These are phyloP conservation scores for Urtica urens DNA, from an alignment of 306 rosid species.

Conservation along the genomic window DNA sequence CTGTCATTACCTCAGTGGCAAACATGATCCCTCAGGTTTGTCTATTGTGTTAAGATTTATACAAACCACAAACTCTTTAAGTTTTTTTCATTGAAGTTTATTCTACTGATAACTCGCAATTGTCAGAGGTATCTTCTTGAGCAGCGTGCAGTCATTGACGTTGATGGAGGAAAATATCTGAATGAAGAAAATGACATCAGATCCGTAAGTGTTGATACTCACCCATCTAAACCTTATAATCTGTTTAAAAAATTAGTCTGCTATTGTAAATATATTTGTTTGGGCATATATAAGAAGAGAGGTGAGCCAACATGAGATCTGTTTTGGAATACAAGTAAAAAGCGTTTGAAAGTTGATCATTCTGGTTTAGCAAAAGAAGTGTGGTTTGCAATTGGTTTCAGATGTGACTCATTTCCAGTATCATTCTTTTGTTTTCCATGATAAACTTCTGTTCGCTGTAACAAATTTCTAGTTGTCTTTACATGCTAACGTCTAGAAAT, in stretches of 20 bases:
- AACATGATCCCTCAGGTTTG: slow-evolving; percentile 94
- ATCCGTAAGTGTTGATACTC: slow-evolving; percentile 57
- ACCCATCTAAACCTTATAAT: background rate
- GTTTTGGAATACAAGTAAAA: too few relatives aligned
- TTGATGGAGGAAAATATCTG: slow-evolving; percentile 72
- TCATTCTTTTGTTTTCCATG: too few relatives aligned
- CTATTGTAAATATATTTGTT: background rate
- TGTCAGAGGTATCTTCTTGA: slow-evolving; percentile 80
- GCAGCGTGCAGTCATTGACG: slow-evolving; percentile 64
- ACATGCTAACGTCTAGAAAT: too few relatives aligned
- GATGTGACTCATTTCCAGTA: too few relatives aligned
- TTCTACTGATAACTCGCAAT: slow-evolving; percentile 5
- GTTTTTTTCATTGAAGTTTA: background rate
- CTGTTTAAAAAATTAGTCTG: background rate
- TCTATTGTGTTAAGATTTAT: slow-evolving; percentile 5
- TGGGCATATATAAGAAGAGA: background rate
- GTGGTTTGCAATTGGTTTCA: too few relatives aligned
- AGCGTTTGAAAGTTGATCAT: too few relatives aligned
- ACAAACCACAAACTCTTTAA: too few relatives aligned
- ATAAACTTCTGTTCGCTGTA: too few relatives aligned
- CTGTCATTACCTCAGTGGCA: slow-evolving; percentile 58
- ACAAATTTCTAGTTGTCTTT: too few relatives aligned
- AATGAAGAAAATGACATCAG: slow-evolving; percentile 86
- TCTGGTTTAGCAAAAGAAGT: too few relatives aligned
- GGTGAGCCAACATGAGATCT: too few relatives aligned